Percentiles rank a stretch among this genome's conserved stretches.
phyloP scores from a whole-genome alignment of 805 yeast genomes.

The Tetrapisispora taiwanensis region DNA sequence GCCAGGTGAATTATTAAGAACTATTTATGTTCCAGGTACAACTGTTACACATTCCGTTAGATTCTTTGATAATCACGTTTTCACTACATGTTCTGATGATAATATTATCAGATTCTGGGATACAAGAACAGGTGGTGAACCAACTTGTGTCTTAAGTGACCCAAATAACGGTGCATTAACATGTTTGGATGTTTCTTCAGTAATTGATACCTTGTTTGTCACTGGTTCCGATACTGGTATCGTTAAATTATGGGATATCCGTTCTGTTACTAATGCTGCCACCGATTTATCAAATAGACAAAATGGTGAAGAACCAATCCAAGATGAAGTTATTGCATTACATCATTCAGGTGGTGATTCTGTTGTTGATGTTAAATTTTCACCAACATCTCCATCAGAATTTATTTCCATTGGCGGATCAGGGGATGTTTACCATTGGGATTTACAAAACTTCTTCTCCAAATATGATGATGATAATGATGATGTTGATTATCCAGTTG shows the following conservation, averaged over 20 bases:
- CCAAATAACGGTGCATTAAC: constrained; percentile 23
- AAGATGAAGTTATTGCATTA: constrained; percentile 19
- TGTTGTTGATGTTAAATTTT: constrained; percentile 25
- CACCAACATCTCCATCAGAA: constrained; percentile 22
- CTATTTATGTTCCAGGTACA: constrained; percentile 23
- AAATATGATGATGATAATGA: constrained; percentile 37
- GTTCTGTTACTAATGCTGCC: constrained; percentile 22
- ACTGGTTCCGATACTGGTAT: constrained; percentile 27
- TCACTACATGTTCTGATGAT: constrained; percentile 27
- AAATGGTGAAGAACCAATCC: constrained; percentile 22
- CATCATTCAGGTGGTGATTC: constrained; percentile 27
- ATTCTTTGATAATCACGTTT: constrained; percentile 25
- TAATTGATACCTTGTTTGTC: constrained; percentile 21
- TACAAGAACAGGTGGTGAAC: constrained; percentile 21
- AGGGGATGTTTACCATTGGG: constrained; percentile 30
- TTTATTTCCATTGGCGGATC: constrained; percentile 25
- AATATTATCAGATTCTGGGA: constrained; percentile 27
- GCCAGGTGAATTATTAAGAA: constrained; percentile 23
- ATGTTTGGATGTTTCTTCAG: constrained; percentile 23
- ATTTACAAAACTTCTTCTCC: constrained; percentile 30
- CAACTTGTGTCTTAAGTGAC: constrained; percentile 18
- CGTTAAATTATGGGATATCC: constrained; percentile 28
- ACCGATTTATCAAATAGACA: constrained; percentile 19
- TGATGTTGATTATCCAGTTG: constrained; percentile 16
- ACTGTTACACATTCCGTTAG: constrained; percentile 24